phyloP scores from a whole-genome alignment of 805 yeast species.

The Ogataea methylovora region DNA sequence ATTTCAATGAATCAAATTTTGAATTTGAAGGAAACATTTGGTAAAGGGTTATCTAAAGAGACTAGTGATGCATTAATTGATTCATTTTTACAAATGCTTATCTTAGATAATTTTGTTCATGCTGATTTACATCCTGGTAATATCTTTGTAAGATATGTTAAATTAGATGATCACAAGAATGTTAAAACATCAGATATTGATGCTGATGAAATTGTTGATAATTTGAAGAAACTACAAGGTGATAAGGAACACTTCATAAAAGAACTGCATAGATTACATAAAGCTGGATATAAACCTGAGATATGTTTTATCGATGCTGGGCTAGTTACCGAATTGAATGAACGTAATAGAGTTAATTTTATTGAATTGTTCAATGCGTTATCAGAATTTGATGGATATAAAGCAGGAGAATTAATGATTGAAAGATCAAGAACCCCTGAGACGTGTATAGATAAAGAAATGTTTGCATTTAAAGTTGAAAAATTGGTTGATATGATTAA shows the following conservation, averaged over 20 bases:
- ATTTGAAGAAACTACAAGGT: constrained; percentile 28
- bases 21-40: constrained; percentile 37
- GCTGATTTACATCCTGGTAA: constrained; percentile 98
- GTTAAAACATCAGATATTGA: constrained; percentile 38
- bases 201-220: constrained; percentile 36
- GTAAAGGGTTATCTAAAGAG: constrained; percentile 47
- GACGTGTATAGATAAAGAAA: constrained; percentile 75
- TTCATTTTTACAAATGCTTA: constrained; percentile 87
- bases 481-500: constrained; percentile 74
- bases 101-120: constrained; percentile 89
- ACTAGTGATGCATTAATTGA: constrained; percentile 80
- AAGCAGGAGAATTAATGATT: constrained; percentile 92
- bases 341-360: constrained; percentile 71
- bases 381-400: constrained; percentile 87
- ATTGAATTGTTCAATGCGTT: constrained; percentile 83
- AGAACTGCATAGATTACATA: constrained; percentile 14
- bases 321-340: constrained; percentile 81
- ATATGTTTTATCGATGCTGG: constrained; percentile 92
- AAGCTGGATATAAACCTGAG: constrained; percentile 74
- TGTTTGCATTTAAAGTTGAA: constrained; percentile 84
- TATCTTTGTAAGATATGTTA: constrained; percentile 50
- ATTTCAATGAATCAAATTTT: constrained; percentile 72
- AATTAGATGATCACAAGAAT: constrained; percentile 29
- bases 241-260: constrained; percentile 19
- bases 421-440: constrained; percentile 94